Conservation (phyloP, 768 basidiomycete species). For the Leucocoprinus leucothites region DNA sequence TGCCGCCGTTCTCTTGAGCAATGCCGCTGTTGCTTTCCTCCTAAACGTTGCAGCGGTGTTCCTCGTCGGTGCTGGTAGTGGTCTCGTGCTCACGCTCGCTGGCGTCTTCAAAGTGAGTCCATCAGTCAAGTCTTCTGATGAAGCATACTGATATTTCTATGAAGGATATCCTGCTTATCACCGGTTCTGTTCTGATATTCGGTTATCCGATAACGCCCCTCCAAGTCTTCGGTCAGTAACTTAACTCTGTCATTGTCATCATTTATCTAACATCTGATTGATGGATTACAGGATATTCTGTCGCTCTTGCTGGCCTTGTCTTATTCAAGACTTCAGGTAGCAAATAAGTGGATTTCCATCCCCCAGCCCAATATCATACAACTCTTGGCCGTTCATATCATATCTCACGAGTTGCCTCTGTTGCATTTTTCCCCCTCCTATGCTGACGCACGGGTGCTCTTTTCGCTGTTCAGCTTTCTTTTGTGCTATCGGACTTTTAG, state of each 20-base stretch:
- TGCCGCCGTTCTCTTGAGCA: constrained; percentile 69
- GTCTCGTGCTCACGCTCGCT: constrained; percentile 87
- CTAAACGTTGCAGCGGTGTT: constrained; percentile 94
- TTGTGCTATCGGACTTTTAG: not conserved
- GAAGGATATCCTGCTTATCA: constrained; percentile 92
- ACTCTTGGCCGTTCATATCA: not conserved
- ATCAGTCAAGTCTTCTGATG: not conserved
- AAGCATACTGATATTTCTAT: not conserved
- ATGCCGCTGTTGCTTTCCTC: constrained; percentile 84
- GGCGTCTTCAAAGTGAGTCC: constrained; percentile 83
- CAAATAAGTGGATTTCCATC: constrained; percentile 35
- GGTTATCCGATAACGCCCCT: constrained; percentile 75
- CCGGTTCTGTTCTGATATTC: constrained; percentile 86
- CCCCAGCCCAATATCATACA: not conserved
- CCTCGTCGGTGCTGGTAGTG: constrained; percentile 84
- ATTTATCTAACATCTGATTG: not conserved
- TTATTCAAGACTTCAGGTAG: constrained; percentile 77
- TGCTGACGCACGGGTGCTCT: too few relatives aligned
- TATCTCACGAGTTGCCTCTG: too few relatives aligned
- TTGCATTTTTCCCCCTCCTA: too few relatives aligned
- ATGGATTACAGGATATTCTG: constrained; percentile 64
- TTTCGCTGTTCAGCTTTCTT: not conserved
- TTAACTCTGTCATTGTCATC: not conserved
- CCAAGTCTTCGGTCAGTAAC: constrained; percentile 71
- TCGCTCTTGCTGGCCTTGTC: constrained; percentile 82